Evolutionary conservation across 192 early-diverging fungal species (phyloP).

Genomic region (Podila epicladia): DNA sequence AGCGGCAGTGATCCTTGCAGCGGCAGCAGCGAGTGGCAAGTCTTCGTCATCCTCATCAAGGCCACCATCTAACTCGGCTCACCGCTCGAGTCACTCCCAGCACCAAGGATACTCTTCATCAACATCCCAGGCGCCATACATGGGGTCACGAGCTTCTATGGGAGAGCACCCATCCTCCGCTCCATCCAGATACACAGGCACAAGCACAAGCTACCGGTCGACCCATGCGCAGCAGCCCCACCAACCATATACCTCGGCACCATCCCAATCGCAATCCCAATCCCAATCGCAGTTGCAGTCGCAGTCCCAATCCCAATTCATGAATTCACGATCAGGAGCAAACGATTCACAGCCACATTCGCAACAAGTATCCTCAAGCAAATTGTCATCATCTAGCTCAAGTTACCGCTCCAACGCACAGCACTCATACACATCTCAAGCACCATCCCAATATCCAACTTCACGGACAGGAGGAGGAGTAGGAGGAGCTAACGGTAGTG

Average conservation of each 20-base stretch:
- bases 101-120: conserved; percentile 33
- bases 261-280: too few relatives aligned
- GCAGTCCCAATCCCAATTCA: too few relatives aligned
- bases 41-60: conserved; percentile 12
- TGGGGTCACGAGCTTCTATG: not conserved
- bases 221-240: not conserved
- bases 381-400: too few relatives aligned
- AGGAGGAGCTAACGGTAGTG: too few relatives aligned
- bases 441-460: too few relatives aligned
- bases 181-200: not conserved
- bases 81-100: conserved; percentile 15
- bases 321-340: too few relatives aligned
- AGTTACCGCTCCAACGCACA: too few relatives aligned
- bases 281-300: not conserved
- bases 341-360: too few relatives aligned
- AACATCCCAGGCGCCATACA: not conserved
- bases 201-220: not conserved
- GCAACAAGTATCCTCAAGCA: too few relatives aligned
- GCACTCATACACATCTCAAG: too few relatives aligned
- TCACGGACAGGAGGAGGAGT: too few relatives aligned
- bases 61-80: conserved; percentile 1
- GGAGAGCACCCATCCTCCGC: not conserved
- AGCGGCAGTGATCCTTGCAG: conserved; percentile 4
- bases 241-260: not conserved
- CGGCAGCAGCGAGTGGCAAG: conserved; percentile 10